Evolutionary conservation across 208 protist species (phyloP), one percentile per base, ranked within the genome.

Genomic region (Borovskyia barvae): DNA sequence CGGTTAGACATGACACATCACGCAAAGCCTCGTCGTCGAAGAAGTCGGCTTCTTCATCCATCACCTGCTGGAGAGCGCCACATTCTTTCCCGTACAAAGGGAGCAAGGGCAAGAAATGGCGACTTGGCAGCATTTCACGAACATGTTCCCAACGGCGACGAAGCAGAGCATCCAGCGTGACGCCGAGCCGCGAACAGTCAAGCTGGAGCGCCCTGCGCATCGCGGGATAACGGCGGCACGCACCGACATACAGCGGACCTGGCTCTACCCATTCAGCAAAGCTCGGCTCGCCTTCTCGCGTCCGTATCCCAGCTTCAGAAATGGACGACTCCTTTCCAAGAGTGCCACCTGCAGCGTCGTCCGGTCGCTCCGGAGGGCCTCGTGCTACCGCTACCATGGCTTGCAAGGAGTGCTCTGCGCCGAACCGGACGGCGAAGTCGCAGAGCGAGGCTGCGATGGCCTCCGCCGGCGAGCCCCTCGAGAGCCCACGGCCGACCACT

Each of bases 31-130:
- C 60, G 3, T 78, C 41, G 3, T 65, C 54, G 28, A 91, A 94
- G 17, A 94, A 71, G 19, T 70, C 15, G 2, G 81, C 84, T 59
- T 94, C 87, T 56, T 89, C 82, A 7, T 90, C 84, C 87, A 94
- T 91, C 3, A 79, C 57, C 61, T 90, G 79, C 56, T 87, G 73
- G 36, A 94, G 51, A 0, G 30, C 70, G 9, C 79, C 75, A 52
- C 74, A 87, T 66, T 94, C 83, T 14, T 69, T 81, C 12, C 77
- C 77, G 55, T 90, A 94, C 42, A 62, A 81, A 2, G 55, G 39
- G 26, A 69, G 61, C 19, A 91, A 54, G 4, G 78, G 46, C 5
- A 94, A 51, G 9, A 29, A 6, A 55, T 88, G 67, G 15, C 82
- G 81, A n/a, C 46, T 36, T 2, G 60, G 52, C 32, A 91, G 71